Evolutionary conservation across 345 rosid genomes (phyloP).

Genomic region (Pistacia atlantica): DNA sequence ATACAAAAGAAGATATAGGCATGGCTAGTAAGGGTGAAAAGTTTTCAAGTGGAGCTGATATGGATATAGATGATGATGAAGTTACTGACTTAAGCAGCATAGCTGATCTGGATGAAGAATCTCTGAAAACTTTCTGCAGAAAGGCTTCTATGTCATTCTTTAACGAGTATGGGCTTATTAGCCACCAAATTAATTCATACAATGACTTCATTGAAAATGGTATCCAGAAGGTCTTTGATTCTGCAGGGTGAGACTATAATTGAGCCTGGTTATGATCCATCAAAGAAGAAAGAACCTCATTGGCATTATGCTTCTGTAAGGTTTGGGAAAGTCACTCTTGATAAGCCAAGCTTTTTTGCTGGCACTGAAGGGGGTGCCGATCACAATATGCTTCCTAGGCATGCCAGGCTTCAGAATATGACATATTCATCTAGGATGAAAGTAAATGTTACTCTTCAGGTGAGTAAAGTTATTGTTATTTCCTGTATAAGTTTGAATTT

Average conservation of each 20-base stretch:
- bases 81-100: constrained; percentile 28
- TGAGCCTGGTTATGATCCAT: constrained; percentile 71
- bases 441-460: constrained; percentile 70
- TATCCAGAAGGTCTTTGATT: constrained; percentile 61
- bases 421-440: constrained; percentile 78
- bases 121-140: constrained; percentile 55
- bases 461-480: constrained; percentile 19
- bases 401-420: constrained; percentile 93
- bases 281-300: constrained; percentile 65
- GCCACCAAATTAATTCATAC: constrained; percentile 85
- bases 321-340: constrained; percentile 63
- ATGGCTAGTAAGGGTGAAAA: constrained; percentile 27
- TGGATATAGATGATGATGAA: constrained; percentile 40
- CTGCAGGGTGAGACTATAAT: constrained; percentile 61
- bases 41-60: constrained; percentile 20
- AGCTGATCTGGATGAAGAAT: constrained; percentile 49
- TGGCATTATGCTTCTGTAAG: constrained; percentile 65
- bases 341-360: constrained; percentile 55
- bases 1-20: constrained; percentile 18
- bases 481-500: constrained; percentile 1
- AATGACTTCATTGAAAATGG: constrained; percentile 68
- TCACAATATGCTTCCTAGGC: constrained; percentile 61
- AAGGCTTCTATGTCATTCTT: constrained; percentile 66
- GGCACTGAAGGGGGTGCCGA: constrained; percentile 38
- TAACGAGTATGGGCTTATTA: constrained; percentile 67